These are phyloP conservation scores for Pezicula rhizophila DNA, from an alignment of 2,329 filamentous ascomycete genomes.

Conservation along the genomic window DNA sequence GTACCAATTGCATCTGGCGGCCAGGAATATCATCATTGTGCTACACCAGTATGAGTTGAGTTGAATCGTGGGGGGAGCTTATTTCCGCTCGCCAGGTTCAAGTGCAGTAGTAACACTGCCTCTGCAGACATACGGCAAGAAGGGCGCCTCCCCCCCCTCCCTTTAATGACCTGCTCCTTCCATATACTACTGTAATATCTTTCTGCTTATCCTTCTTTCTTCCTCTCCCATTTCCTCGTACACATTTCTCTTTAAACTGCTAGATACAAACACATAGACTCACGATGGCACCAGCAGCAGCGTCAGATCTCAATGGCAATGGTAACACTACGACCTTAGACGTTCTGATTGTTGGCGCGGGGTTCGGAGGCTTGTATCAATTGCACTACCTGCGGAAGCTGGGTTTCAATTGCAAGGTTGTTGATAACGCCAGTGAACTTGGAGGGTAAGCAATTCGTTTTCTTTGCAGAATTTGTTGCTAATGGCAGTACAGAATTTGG, in stretches of 20 bases:
- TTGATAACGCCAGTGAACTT: slow-evolving; percentile 38
- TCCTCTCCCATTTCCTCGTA: neutral
- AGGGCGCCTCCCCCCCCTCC: no score
- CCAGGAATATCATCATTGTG: neutral
- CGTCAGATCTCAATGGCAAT: neutral
- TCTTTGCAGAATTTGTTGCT: neutral
- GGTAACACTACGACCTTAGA: slow-evolving; percentile 18
- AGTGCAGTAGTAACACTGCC: neutral
- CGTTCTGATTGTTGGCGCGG: slow-evolving; percentile 34
- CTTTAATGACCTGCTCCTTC: neutral
- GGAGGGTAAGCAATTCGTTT: slow-evolving; percentile 22
- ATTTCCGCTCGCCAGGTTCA: neutral
- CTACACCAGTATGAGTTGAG: neutral
- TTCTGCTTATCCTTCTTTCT: neutral
- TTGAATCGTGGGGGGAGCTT: neutral
- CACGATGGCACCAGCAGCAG: neutral
- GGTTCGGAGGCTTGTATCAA: slow-evolving; percentile 31
- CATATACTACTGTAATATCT: no score
- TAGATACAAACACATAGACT: neutral
- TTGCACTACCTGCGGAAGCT: slow-evolving; percentile 31
- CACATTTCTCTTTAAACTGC: neutral
- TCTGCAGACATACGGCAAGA: neutral
- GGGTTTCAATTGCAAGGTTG: slow-evolving; percentile 27
- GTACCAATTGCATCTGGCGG: neutral
- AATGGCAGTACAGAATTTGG: slow-evolving; percentile 5